These are phyloP conservation scores for Monosporascus cannonballus DNA, from an alignment of 2,329 filamentous ascomycete species.

Conservation along the genomic window DNA sequence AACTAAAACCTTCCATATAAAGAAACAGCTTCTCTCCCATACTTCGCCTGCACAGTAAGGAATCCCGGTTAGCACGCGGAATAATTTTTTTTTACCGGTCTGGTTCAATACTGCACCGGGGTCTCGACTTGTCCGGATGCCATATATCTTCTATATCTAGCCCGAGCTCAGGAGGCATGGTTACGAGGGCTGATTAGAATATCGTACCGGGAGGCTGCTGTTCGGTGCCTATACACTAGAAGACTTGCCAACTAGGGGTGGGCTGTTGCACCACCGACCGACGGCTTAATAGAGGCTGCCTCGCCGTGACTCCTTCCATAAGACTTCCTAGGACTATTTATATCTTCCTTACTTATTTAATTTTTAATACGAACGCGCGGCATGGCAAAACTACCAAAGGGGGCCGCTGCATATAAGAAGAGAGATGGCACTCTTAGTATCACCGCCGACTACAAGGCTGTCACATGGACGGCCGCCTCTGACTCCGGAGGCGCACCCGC, in stretches of 20 bases:
- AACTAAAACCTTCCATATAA: too few relatives aligned
- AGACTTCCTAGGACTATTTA: not conserved
- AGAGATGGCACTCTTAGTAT: constrained; percentile 82
- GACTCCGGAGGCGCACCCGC: constrained; percentile 54
- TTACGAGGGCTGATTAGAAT: too few relatives aligned
- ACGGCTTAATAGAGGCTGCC: not conserved
- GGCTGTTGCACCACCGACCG: not conserved
- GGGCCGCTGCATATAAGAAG: constrained; percentile 82
- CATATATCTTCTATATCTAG: too few relatives aligned
- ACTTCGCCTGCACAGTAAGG: too few relatives aligned
- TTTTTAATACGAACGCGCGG: constrained; percentile 1
- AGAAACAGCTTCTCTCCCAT: too few relatives aligned
- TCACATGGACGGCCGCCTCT: constrained; percentile 75
- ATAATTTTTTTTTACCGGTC: too few relatives aligned
- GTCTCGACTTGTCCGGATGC: too few relatives aligned
- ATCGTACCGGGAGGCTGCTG: not conserved
- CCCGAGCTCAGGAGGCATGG: too few relatives aligned
- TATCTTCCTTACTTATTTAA: not conserved
- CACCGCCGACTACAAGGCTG: constrained; percentile 62
- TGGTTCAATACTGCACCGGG: too few relatives aligned
- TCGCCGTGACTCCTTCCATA: not conserved
- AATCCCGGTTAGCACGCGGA: too few relatives aligned
- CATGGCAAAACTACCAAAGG: constrained; percentile 58
- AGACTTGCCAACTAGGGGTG: too few relatives aligned
- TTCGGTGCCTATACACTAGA: too few relatives aligned